phyloP scores from a whole-genome alignment of 2,329 filamentous ascomycete genomes.

The Pseudopyricularia javanii region DNA sequence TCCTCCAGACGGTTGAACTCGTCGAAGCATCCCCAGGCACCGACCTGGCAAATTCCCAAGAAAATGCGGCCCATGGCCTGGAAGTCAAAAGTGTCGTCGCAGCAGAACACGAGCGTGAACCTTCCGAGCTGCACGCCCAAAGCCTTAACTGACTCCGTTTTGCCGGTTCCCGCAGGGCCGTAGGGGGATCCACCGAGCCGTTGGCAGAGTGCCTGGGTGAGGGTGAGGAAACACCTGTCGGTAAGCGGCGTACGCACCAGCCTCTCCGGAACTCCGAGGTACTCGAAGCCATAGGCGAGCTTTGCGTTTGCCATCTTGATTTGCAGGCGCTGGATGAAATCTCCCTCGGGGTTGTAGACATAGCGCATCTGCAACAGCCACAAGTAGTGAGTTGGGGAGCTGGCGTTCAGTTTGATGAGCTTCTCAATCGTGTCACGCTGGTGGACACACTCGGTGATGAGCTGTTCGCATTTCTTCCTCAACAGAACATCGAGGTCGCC shows the following conservation, averaged over 20 bases:
- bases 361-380: conserved; percentile 98
- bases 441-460: conserved; percentile 98
- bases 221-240: conserved; percentile 94
- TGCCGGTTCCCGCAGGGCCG: conserved; percentile 92
- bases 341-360: conserved; percentile 71
- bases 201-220: conserved; percentile 92
- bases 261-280: conserved; percentile 88
- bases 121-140: conserved; percentile 91
- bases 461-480: conserved; percentile 93
- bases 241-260: conserved; percentile 94
- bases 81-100: conserved; percentile 99
- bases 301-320: conserved; percentile 96
- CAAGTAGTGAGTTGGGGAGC: conserved; percentile 66
- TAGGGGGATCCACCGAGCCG: conserved; percentile 94
- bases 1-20: conserved; percentile 99
- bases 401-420: conserved; percentile 64
- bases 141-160: conserved; percentile 98
- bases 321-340: conserved; percentile 68
- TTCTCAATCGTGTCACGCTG: conserved; percentile 90
- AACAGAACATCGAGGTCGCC: conserved; percentile 78
- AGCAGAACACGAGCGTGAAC: conserved; percentile 98
- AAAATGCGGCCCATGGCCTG: conserved; percentile 99
- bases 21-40: conserved; percentile 99
- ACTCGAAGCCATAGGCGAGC: conserved; percentile 95
- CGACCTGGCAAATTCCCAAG: conserved; percentile 96